A percentile compares a stretch with the other conserved stretches of the same genome.
Conservation (phyloP, 2,329 filamentous ascomycete genomes). For the Ceratocystiopsis brevicomis region DNA sequence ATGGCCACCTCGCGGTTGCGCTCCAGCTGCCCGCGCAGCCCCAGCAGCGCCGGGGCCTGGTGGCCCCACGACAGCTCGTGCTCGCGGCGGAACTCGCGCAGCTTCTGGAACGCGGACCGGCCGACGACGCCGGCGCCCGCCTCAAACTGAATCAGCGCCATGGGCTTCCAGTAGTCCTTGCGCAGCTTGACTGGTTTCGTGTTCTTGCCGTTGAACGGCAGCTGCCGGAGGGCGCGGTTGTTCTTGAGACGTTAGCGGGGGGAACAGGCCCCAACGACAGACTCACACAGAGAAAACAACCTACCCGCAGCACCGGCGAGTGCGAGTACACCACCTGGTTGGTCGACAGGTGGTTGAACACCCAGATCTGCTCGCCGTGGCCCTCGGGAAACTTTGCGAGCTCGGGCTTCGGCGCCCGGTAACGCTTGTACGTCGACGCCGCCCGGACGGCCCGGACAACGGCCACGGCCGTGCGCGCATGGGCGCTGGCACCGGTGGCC, state of each 20-base stretch:
- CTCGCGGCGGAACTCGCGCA: slow-evolving; percentile 43
- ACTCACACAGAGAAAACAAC: slow-evolving; percentile 5
- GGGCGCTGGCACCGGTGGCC: slow-evolving; percentile 12
- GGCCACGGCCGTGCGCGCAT: neutral
- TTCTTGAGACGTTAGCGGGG: slow-evolving; percentile 6
- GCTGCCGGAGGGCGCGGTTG: slow-evolving; percentile 14
- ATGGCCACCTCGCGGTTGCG: too few relatives aligned
- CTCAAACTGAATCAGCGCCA: slow-evolving; percentile 41
- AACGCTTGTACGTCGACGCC: slow-evolving; percentile 9
- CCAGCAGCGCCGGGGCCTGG: slow-evolving; percentile 22
- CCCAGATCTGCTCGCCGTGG: slow-evolving; percentile 39
- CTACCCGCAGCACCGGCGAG: slow-evolving; percentile 25
- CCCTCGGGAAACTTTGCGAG: slow-evolving; percentile 15
- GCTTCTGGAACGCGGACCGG: slow-evolving; percentile 39
- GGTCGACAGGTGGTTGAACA: slow-evolving; percentile 30
- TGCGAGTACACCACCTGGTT: slow-evolving; percentile 36
- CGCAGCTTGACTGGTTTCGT: slow-evolving; percentile 41
- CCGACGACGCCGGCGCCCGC: slow-evolving; percentile 32
- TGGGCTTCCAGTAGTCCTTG: slow-evolving; percentile 47
- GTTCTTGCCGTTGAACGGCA: slow-evolving; percentile 51
- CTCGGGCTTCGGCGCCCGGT: slow-evolving; percentile 11
- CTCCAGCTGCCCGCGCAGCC: too few relatives aligned
- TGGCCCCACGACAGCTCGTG: slow-evolving; percentile 43
- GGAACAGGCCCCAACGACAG: too few relatives aligned
- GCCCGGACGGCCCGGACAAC: slow-evolving; percentile 19